Base-by-base conservation (phyloP, 1,284 basidiomycete species). In the Cryptococcus jaspeensis region DNA sequence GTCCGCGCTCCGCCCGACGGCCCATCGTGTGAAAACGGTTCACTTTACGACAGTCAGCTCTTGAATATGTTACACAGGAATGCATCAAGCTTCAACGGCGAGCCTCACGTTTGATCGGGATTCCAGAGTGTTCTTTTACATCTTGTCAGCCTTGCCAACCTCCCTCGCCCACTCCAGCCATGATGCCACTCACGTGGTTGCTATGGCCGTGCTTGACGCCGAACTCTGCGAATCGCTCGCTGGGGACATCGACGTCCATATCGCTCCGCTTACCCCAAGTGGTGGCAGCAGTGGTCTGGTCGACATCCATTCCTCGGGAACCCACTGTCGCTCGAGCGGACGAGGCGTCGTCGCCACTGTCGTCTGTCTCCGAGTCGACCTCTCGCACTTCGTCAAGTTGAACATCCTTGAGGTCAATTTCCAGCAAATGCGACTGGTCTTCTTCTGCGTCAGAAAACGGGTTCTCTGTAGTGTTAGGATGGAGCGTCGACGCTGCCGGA, bases 321-420 rank as follows among this genome's bases (percentile, higher is more conserved):
- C 41, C 32, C 25, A 44, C 13, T 18, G 41, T 43, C 12, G 42
- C 41, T n/a, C 25, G 37, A 16, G 32, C 9, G 18, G 41, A 43
- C n/a, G 40, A 16, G 20, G 13, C 28, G 15, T 44, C 50, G 22
- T 22, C 35, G 7, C 15, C n/a, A 16, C 28, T 28, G 12, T 46
- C 42, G 18, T 48, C 47, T 13, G 36, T 22, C 20, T n/a, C 37
- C 18, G 9, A 32, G 28, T 32, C 9, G 28, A n/a, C 47, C 37
- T 49, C 47, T 28, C 18, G 35, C n/a, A 43, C n/a, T 40, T 52
- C 41, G 18, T 43, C 50, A 7, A 52, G 16, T 23, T 52, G 42
- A n/a, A 52, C 50, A 18, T 52, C 40, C 22, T 52, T 52, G 6
- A 52, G 23, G 23, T 52, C 42, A n/a, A 36, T 44, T 18, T 43